Evolutionary conservation across 495 filamentous ascomycete genomes (phyloP).

Genomic region (Penicillium argentinense): DNA sequence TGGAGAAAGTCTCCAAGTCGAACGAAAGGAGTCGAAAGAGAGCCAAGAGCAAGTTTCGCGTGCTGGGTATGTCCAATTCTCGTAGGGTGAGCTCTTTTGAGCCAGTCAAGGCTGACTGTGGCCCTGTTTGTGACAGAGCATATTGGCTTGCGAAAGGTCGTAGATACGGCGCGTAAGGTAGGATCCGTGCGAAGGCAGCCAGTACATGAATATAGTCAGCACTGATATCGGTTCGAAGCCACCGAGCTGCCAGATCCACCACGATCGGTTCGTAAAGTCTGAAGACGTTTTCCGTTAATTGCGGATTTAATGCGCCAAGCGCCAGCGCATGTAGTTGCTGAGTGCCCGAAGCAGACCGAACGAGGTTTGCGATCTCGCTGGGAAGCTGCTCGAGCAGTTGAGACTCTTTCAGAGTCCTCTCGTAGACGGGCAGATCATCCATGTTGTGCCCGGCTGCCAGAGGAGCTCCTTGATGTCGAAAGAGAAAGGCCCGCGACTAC

Average conservation of each 20-base stretch:
- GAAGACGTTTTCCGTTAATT: constrained; percentile 67
- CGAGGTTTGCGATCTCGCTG: constrained; percentile 60
- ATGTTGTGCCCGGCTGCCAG: constrained; percentile 40
- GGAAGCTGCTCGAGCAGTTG: constrained; percentile 57
- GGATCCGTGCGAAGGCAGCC: constrained; percentile 72
- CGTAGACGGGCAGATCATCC: constrained; percentile 45
- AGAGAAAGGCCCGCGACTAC: constrained; percentile 29
- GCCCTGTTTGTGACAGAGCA: constrained; percentile 41
- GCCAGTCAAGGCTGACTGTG: constrained; percentile 39
- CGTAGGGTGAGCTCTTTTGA: constrained; percentile 39
- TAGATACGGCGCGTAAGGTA: constrained; percentile 77
- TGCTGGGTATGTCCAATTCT: constrained; percentile 35
- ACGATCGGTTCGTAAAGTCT: constrained; percentile 67
- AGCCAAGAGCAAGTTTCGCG: constrained; percentile 57
- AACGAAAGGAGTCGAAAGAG: constrained; percentile 75
- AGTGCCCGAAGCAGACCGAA: constrained; percentile 60
- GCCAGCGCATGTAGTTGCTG: constrained; percentile 71
- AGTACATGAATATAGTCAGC: constrained; percentile 53
- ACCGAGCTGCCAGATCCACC: constrained; percentile 77
- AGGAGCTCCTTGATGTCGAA: constrained; percentile 34
- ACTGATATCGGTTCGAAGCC: constrained; percentile 53
- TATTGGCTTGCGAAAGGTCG: constrained; percentile 47
- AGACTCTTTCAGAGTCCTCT: constrained; percentile 46
- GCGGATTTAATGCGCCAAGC: constrained; percentile 61
- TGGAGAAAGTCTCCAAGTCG: constrained; percentile 63